Evolutionary conservation across 345 rosid genomes (phyloP), one percentile per base, ranked within the genome.

Genomic region (Zanthoxylum bungeanum): DNA sequence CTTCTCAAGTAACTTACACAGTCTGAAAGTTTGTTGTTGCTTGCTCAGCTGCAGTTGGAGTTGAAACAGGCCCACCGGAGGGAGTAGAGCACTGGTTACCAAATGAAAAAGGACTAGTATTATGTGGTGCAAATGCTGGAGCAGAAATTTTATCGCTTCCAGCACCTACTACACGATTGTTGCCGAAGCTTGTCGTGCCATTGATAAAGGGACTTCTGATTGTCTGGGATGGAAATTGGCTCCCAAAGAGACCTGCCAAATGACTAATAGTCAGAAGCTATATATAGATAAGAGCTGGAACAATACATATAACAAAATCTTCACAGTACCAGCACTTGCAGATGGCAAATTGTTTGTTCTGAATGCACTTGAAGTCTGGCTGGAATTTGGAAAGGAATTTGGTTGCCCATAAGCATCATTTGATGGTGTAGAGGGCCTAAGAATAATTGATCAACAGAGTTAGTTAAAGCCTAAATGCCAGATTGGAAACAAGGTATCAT

Each of bases 401-500:
- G 80, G 83, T 71, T 84, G 84, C 59, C 84, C 86, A 65, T 76
- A 79, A 51, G 77, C 69, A 78, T 78, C 82, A 68, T 71, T 74
- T 56, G 81, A 63, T 47, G 78, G 77, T 28, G 77, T 40, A 60
- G 78, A 60, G 25, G 76, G 77, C 77, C 85, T 80, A 76, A 69
- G 37, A 74, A 61, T 75, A 64, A 37, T n/a, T n/a, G n/a, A n/a
- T 22, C 19, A 56, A 66, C 10, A 58, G 71, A 16, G 69, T 73
- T 22, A 73, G 8, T 27, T 37, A 51, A 77, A 25, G 53, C 63
- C 46, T 17, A 28, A 4, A 28, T 52, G 16, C 19, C 14, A 67
- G 66, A 53, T 46, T 42, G 25, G 63, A 82, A 53, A 24, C 74
- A 57, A 42, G 47, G 9, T 50, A n/a, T 60, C 21, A 52, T 46